Evolutionary conservation across 352 stramenopile genomes (phyloP), one percentile per base, ranked within the genome.

Genomic region (Aphanomyces stellatus): DNA sequence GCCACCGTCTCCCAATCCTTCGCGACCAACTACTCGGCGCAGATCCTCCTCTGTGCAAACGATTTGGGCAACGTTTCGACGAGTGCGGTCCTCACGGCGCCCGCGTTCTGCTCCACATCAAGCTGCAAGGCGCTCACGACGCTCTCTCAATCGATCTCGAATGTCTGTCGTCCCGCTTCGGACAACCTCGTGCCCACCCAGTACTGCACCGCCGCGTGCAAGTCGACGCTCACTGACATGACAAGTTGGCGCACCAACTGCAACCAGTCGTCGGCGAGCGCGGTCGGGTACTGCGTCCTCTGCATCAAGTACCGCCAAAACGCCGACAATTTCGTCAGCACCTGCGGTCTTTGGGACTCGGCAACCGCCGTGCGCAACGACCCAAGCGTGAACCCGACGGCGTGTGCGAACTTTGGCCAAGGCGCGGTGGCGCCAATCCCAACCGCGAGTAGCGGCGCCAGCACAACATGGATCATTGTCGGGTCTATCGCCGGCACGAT

Each of bases 381-480:
- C 28, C n/a, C 42, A 11, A 43, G 15, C 2, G 40, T n/a, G 3
- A 31, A 7, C 24, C n/a, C 37, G 15, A 43, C 46, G 49, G 33
- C 42, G 13, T 40, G 49, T 19, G 30, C 19, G 19, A 37, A 34
- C n/a, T n/a, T n/a, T n/a, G n/a, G n/a, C n/a, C n/a, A n/a, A n/a
- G n/a, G n/a, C n/a, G n/a, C n/a, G n/a, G n/a, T n/a, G n/a, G 19
- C 8, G n/a, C 49, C 22, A 46, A 15, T 30, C 1, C 22, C 41
- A n/a, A 7, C 7, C 22, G 7, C 60, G 15, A 34, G 4, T 8
- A 56, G 30, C 24, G 64, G 57, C 43, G 56, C 56, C 34, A 70
- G 70, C 53, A 79, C 71, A 13, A 41, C 80, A 6, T 70, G 70
- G 3, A 85, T 89, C 60, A 71, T 76, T 10, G 62, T 82, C 1